These are phyloP conservation scores for Fusarium ambrosium DNA, from an alignment of 2,329 filamentous ascomycete species.

Conservation along the genomic window DNA sequence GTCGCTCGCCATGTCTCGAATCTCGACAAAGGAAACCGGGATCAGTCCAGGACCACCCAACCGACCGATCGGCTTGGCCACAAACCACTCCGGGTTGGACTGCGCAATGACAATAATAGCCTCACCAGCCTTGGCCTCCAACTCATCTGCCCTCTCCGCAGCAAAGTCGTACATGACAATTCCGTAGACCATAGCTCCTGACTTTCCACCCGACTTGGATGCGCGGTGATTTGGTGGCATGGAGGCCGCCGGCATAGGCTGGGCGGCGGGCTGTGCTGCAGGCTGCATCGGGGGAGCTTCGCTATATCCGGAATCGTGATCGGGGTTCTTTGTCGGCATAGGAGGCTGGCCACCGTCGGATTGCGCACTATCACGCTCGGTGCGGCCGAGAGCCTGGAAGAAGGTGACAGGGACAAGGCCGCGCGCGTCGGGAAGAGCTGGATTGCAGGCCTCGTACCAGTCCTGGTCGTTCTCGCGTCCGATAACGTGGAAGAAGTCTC, in stretches of 20 bases:
- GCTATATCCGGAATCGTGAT: conserved; percentile 90
- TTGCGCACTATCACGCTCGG: conserved; percentile 87
- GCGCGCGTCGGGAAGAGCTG: conserved; percentile 85
- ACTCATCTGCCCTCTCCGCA: conserved; percentile 93
- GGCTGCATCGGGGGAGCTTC: conserved; percentile 52
- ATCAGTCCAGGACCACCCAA: conserved; percentile 96
- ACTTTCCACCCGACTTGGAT: conserved; percentile 66
- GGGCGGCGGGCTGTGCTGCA: conserved; percentile 14
- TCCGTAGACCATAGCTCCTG: conserved; percentile 93
- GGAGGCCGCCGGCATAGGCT: conserved; percentile 14
- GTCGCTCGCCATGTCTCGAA: conserved; percentile 92
- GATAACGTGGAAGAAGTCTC: conserved; percentile 98
- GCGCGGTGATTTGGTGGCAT: conserved; percentile 58
- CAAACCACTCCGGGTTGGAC: conserved; percentile 99
- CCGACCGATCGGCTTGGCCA: conserved; percentile 97
- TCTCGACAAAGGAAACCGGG: conserved; percentile 96
- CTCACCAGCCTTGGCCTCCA: conserved; percentile 95
- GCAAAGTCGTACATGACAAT: conserved; percentile 98
- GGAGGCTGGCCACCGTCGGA: conserved; percentile 68
- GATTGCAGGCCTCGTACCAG: conserved; percentile 99
- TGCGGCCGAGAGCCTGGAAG: conserved; percentile 93
- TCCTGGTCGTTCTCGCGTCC: conserved; percentile 93
- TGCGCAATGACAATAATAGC: conserved; percentile 99
- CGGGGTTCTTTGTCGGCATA: conserved; percentile 70
- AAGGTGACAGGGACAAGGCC: conserved; percentile 94